Conservation (phyloP, 2,329 filamentous ascomycete genomes). For the Fusarium succisae region DNA sequence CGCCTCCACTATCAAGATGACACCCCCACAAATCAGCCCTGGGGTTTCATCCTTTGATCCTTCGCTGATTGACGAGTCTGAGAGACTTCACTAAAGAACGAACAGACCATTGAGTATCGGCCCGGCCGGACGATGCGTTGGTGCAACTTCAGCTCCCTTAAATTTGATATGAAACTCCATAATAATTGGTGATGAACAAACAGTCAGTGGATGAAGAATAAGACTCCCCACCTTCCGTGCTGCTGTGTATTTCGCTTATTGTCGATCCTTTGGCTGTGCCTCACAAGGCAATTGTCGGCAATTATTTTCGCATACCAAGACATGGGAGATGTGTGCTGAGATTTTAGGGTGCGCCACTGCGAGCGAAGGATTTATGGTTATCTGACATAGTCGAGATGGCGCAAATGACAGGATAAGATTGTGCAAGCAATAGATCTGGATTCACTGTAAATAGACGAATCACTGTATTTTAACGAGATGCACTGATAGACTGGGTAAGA, state of each 20-base stretch:
- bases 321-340: not conserved
- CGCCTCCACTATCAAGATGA: not conserved
- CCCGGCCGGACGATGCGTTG: not conserved
- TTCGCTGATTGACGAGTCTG: not conserved
- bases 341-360: not conserved
- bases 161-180: not conserved
- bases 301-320: not conserved
- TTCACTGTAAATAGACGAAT: rapidly evolving
- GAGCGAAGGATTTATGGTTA: not conserved
- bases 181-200: too few relatives aligned
- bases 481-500: too few relatives aligned
- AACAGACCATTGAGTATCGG: not conserved
- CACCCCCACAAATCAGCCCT: not conserved
- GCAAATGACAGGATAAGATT: not conserved
- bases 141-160: not conserved
- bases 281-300: not conserved
- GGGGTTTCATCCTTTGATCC: not conserved
- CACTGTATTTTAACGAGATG: too few relatives aligned
- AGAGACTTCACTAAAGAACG: not conserved
- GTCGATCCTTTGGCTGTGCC: not conserved
- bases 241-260: not conserved
- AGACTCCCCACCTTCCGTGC: not conserved
- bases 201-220: not conserved
- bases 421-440: rapidly evolving
- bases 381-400: not conserved